A percentile compares a stretch with the other conserved stretches of the same genome.
phyloP scores from a whole-genome alignment of 2,329 filamentous ascomycete species.

The Ascochyta koolunga region DNA sequence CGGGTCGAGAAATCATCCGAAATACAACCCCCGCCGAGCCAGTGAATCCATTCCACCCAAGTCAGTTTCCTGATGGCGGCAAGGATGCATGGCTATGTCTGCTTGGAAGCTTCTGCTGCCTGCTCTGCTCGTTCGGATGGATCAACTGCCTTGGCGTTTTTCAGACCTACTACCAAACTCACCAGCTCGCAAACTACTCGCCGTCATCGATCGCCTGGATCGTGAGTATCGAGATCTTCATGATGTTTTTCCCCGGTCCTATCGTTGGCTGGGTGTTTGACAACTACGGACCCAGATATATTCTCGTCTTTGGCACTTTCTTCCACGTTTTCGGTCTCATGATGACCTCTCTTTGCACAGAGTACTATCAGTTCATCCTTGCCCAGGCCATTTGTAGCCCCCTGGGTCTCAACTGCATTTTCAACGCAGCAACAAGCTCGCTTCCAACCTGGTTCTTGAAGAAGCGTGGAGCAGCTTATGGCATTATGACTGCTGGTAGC shows the following conservation, averaged over 20 bases:
- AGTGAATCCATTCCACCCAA: slow-evolving; percentile 36
- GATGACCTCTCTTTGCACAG: slow-evolving; percentile 64
- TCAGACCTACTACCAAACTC: slow-evolving; percentile 54
- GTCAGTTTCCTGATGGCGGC: slow-evolving; percentile 48
- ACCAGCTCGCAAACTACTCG: slow-evolving; percentile 50
- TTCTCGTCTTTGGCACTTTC: slow-evolving; percentile 60
- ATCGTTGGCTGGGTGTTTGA: slow-evolving; percentile 70
- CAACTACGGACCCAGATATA: slow-evolving; percentile 63
- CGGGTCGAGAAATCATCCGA: slow-evolving; percentile 20
- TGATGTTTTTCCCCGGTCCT: slow-evolving; percentile 62
- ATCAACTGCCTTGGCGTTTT: slow-evolving; percentile 54
- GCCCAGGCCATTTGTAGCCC: slow-evolving; percentile 61
- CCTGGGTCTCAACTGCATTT: slow-evolving; percentile 59
- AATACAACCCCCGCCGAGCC: slow-evolving; percentile 10
- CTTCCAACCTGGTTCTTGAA: slow-evolving; percentile 58
- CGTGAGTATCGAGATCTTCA: slow-evolving; percentile 51
- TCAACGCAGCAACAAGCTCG: slow-evolving; percentile 57
- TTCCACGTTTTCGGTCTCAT: slow-evolving; percentile 67
- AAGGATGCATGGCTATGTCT: slow-evolving; percentile 43
- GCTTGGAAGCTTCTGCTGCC: slow-evolving; percentile 34
- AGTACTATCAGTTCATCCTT: slow-evolving; percentile 63
- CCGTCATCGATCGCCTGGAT: slow-evolving; percentile 55
- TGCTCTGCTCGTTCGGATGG: slow-evolving; percentile 50
- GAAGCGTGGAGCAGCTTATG: slow-evolving; percentile 56
- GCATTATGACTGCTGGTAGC: slow-evolving; percentile 57